Evolutionary conservation across 441 rosid species (phyloP).

Genomic region (Lepidium campestre): DNA sequence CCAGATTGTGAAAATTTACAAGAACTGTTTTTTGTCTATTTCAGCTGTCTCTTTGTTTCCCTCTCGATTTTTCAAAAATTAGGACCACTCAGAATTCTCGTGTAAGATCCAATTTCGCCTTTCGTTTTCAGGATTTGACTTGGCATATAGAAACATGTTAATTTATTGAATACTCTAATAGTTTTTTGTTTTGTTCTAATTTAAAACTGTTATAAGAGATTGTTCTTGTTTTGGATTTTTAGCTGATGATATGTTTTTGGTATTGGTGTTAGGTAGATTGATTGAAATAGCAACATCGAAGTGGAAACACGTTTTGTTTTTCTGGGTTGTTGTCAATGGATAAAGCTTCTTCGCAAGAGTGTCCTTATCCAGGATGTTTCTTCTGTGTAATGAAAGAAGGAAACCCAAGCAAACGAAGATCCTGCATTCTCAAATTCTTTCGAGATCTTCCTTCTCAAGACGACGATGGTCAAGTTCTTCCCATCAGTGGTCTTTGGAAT

Average conservation of each 20-base stretch:
- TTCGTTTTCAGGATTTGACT: constrained; percentile 27
- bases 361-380: constrained; percentile 97
- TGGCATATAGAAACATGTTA: constrained; percentile 6
- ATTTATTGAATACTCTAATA: not conserved
- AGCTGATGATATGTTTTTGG: constrained; percentile 3
- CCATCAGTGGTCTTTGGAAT: constrained; percentile 98
- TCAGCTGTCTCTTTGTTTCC: constrained; percentile 18
- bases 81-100: constrained; percentile 16
- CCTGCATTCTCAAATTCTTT: constrained; percentile 83
- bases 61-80: not conserved
- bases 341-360: constrained; percentile 57
- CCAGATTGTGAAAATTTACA: not conserved
- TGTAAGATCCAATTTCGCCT: constrained; percentile 22
- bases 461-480: constrained; percentile 94
- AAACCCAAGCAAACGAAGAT: constrained; percentile 85
- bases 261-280: constrained; percentile 4
- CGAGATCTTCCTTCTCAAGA: constrained; percentile 94
- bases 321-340: constrained; percentile 41
- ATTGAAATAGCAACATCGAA: not conserved
- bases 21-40: not conserved
- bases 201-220: not conserved
- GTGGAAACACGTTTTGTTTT: not conserved
- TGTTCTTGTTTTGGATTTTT: not conserved
- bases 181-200: not conserved
- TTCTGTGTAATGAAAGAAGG: constrained; percentile 99